Base-by-base conservation (phyloP, 2,329 filamentous ascomycete species). In the Fusarium sp. region DNA sequence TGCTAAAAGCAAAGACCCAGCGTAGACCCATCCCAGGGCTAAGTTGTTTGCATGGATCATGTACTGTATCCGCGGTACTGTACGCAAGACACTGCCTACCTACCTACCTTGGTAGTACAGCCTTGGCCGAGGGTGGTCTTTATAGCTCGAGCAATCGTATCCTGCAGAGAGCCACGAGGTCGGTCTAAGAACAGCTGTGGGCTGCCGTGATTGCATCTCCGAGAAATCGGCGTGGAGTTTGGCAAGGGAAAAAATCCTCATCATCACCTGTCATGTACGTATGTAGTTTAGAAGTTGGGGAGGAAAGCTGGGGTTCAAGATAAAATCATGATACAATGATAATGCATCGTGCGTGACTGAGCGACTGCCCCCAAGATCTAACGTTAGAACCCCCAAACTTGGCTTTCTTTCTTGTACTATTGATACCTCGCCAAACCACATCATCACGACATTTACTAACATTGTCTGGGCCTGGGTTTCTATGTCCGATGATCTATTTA, bases 161-260 rank as follows among this genome's bases (percentile, higher is more conserved):
- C 49, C 53, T 50, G 57, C 39, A 50, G 35, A 63, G 54, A 44
- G 21, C 53, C 60, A 65, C 61, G 61, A 55, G 61, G 61, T 49
- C 46, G 48, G 31, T 41, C 9, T 27, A 45, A 46, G 38, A 50
- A 47, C 47, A 53, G 56, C 57, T 38, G 42, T 39, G 42, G 57
- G 57, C 53, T 51, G 35, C 19, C 23, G 31, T 31, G 35, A 53
- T 33, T 63, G 36, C 43, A 37, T 39, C 19, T 29, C 46, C 48
- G 37, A 54, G 43, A 48, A 33, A 60, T 55, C 29, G 41, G 49
- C 43, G 47, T 19, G 44, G 47, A 45, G 41, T 42, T 19, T 48
- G 23, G 23, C 8, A 25, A 25, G 8, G 25, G 25, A 32, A 49
- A 52, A 49, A 52, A 52, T 27, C 39, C 44, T 37, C 55, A 60